Evolutionary conservation across 73 alveolate species (phyloP).

Genomic region (Paramecium pentaurelia): DNA sequence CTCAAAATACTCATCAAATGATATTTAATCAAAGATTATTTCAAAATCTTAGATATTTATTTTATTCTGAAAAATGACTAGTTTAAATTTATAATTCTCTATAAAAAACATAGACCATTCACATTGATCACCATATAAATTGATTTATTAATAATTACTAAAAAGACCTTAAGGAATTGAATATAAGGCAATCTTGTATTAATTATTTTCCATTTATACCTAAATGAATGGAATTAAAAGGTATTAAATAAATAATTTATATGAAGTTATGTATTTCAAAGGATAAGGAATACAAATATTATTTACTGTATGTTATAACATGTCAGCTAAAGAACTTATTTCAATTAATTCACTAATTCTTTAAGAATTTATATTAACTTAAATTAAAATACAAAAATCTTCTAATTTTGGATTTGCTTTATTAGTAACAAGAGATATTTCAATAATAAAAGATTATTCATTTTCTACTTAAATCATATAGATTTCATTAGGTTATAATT

Average conservation of each 20-base stretch:
- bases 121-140: neutral
- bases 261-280: neutral
- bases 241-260: neutral
- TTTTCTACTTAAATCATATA: neutral
- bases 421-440: neutral
- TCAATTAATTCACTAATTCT: neutral
- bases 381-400: neutral
- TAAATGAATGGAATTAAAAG: neutral
- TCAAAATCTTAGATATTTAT: neutral
- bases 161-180: neutral
- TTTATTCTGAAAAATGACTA: neutral
- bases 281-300: neutral
- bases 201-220: neutral
- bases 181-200: neutral
- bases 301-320: neutral
- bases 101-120: neutral
- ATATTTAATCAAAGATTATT: neutral
- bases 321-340: neutral
- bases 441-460: neutral
- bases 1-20: neutral
- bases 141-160: neutral
- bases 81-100: neutral
- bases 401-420: neutral
- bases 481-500: neutral
- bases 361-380: neutral